A percentile compares a stretch with the other conserved stretches of the same genome.
Conservation (phyloP, 805 yeast species). For the Candida adriatica region DNA sequence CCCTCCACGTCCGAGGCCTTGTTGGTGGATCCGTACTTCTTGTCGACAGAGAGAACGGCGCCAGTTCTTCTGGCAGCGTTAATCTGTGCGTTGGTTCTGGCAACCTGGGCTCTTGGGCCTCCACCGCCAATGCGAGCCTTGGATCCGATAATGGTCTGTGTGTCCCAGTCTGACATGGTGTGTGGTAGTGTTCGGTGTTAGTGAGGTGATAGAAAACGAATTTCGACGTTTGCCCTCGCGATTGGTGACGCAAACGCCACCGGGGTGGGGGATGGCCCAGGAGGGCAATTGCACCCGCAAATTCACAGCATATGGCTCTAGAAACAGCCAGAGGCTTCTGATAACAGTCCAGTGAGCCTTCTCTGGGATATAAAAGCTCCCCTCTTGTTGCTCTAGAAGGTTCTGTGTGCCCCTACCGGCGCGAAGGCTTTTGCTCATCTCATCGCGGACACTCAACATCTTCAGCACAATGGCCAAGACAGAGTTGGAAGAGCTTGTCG, state of each 20-base stretch:
- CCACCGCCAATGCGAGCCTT: slow-evolving; percentile 83
- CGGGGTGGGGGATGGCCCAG: no score
- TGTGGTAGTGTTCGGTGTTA: neutral
- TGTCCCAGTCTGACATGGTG: slow-evolving; percentile 78
- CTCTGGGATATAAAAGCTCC: no score
- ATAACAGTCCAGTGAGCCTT: no score
- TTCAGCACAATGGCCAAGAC: slow-evolving; percentile 10
- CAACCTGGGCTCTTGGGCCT: slow-evolving; percentile 82
- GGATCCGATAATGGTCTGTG: slow-evolving; percentile 81
- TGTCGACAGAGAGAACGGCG: slow-evolving; percentile 81
- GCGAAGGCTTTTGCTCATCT: no score
- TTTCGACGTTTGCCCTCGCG: slow-evolving; percentile 1
- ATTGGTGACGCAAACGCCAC: no score
- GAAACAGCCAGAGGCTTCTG: no score
- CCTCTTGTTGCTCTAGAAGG: no score
- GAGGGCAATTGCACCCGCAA: no score
- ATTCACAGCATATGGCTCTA: no score
- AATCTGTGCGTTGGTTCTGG: slow-evolving; percentile 67
- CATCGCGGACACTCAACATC: no score
- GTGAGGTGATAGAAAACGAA: neutral
- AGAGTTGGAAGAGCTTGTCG: slow-evolving; percentile 54
- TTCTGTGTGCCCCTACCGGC: no score
- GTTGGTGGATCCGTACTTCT: slow-evolving; percentile 74
- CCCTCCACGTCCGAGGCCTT: slow-evolving; percentile 74
- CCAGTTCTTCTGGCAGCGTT: slow-evolving; percentile 96